phyloP scores from a whole-genome alignment of 2,329 filamentous ascomycete genomes.

The Ophiostoma quercus region DNA sequence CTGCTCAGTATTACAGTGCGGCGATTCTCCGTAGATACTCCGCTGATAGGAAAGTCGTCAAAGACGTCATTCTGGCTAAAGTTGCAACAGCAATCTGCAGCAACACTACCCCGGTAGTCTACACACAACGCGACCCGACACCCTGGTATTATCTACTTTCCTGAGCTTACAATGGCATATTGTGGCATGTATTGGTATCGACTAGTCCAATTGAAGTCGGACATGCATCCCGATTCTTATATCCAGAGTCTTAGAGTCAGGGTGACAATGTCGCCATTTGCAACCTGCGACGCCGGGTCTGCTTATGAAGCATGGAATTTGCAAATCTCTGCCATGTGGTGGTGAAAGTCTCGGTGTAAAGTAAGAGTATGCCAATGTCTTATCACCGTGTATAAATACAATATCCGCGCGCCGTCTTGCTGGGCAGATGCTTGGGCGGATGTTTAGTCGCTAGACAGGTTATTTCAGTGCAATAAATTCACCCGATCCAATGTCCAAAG shows the following conservation, averaged over 20 bases:
- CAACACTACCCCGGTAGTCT: neutral
- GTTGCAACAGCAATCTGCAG: slow-evolving; percentile 4
- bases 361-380: neutral
- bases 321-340: no score
- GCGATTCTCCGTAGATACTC: neutral
- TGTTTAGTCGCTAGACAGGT: neutral
- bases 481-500: neutral
- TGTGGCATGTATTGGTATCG: no score
- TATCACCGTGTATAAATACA: neutral
- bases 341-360: no score
- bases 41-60: neutral
- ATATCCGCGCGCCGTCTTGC: neutral
- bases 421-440: neutral
- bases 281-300: neutral
- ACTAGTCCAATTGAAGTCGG: neutral
- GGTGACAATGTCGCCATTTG: neutral
- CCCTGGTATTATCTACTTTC: neutral
- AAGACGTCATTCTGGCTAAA: slow-evolving; percentile 4
- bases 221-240: neutral
- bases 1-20: no score
- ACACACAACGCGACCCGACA: neutral
- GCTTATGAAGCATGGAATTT: neutral
- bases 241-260: neutral
- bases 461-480: neutral
- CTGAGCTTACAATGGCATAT: no score